Conservation (phyloP, 163 green algal genomes). For the Prototheca stagnorum region DNA sequence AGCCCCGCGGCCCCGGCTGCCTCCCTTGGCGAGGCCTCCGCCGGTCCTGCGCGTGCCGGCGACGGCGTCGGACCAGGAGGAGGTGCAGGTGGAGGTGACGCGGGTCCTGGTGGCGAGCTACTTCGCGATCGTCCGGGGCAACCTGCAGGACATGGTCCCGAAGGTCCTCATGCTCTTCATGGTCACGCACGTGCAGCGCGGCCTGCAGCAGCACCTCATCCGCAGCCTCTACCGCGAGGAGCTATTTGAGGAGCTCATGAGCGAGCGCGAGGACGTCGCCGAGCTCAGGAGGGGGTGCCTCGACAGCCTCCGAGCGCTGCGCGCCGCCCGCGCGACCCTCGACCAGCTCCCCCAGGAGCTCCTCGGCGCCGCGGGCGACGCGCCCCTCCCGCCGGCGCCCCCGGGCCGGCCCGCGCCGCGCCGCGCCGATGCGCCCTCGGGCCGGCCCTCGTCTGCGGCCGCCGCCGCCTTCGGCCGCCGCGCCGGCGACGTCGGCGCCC, state of each 20-base stretch:
- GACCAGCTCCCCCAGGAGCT: conserved; percentile 29
- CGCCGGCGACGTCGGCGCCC: too few species aligned
- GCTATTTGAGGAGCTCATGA: conserved; percentile 57
- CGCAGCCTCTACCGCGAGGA: conserved; percentile 66
- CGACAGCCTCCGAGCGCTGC: conserved; percentile 41
- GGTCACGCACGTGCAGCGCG: conserved; percentile 59
- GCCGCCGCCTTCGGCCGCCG: too few species aligned
- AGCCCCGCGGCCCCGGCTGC: too few species aligned
- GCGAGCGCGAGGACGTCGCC: conserved; percentile 60
- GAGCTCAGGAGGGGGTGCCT: conserved; percentile 27
- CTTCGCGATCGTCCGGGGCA: conserved; percentile 79
- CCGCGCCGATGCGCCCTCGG: too few species aligned
- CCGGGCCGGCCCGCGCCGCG: too few species aligned
- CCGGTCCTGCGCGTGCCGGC: conserved; percentile 26
- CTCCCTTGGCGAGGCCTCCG: background rate
- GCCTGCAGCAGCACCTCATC: conserved; percentile 78
- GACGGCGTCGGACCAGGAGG: conserved; percentile 42
- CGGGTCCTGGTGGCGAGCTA: conserved; percentile 76
- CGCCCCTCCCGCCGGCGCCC: too few species aligned
- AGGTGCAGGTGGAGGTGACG: conserved; percentile 78
- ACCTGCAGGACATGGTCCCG: conserved; percentile 66
- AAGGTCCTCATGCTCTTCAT: conserved; percentile 96
- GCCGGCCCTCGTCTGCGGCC: too few species aligned
- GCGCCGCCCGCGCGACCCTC: conserved; percentile 20
- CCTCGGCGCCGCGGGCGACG: conserved; percentile 1